Base-by-base conservation (phyloP, 192 early-diverging fungal species). In the Coemansia sp. region DNA sequence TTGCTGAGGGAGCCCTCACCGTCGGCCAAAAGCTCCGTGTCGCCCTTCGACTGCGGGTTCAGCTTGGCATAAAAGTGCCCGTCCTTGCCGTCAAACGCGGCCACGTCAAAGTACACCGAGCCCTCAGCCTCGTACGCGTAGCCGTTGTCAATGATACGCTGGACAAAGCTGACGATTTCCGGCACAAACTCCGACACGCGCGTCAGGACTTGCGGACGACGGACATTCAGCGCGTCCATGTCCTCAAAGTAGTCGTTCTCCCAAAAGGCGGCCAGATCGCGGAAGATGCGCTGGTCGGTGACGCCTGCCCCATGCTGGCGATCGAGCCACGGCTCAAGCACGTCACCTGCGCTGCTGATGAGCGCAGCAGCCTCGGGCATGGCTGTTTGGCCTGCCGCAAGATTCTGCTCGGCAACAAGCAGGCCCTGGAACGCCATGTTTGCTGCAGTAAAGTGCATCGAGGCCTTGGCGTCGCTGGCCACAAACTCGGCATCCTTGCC, bases 101-200 rank as follows among this genome's bases (percentile, higher is more conserved):
- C 68, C 20, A 92, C 90, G 64, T 97, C 87, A 77, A 99, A 99
- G 72, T 94, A 97, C 7, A 99, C 92, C 4, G 91, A 94, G 2
- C 69, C 63, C 1, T 54, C 45, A 2, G 78, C 76, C 58, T 87
- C 92, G 60, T 98, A 98, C 9, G 85, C 96, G 53, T 89, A 99
- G 16, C 94, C 94, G 52, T 99, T 99, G 45, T 80, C 77, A 37
- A 97, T 89, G 63, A 99, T 96, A 54, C 85, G 78, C 64, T 96
- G 76, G 12, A 97, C 82, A 79, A 87, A 99, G 2, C 47, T 57
- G 27, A 91, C 81, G 64, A 96, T 96, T 56, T 99, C 94, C 7
- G 90, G 90, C 21, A 99, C 84, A 59, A 91, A 99, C 78, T 99
- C 94, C 44, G 88, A 90, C 19, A 99, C 96, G 30, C 96, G 88